Evolutionary conservation across 306 rosid species (phyloP).

Genomic region (Cicer judaicum): DNA sequence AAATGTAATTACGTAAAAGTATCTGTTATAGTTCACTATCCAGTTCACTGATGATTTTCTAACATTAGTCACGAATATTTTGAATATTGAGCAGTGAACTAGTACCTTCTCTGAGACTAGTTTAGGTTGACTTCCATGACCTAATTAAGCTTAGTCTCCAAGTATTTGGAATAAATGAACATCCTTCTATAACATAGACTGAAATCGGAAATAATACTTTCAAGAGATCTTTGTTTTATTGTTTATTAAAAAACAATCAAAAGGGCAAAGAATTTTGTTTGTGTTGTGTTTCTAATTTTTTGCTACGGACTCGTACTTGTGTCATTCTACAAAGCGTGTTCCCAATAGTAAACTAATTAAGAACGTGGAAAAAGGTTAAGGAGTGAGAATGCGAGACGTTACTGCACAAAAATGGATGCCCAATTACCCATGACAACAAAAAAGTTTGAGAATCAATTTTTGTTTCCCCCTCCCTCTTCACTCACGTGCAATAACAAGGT

Average conservation of each 20-base stretch:
- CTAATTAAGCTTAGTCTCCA: too few relatives aligned
- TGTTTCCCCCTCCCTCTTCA: constrained; percentile 24
- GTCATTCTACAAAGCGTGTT: constrained; percentile 13
- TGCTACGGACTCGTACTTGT: not conserved
- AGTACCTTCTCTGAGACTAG: too few relatives aligned
- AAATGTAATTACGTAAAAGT: not conserved
- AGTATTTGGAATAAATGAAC: not conserved
- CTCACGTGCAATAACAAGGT: constrained; percentile 51
- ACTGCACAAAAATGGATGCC: constrained; percentile 9
- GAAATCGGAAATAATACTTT: not conserved
- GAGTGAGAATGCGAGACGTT: not conserved
- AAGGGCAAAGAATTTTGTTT: not conserved
- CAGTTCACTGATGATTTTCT: too few relatives aligned
- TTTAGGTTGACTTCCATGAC: too few relatives aligned
- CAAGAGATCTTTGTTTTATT: not conserved
- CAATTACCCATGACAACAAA: not conserved
- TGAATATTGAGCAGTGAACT: too few relatives aligned
- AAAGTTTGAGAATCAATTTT: constrained; percentile 5
- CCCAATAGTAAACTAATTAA: not conserved
- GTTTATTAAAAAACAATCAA: not conserved
- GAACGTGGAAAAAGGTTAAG: not conserved
- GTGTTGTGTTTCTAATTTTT: not conserved
- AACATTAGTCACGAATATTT: too few relatives aligned
- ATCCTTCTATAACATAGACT: not conserved
- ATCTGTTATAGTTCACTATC: not conserved